A percentile compares a stretch with the other conserved stretches of the same genome.
phyloP scores from a whole-genome alignment of 768 basidiomycete species.

The Psilocybe cyanescens region DNA sequence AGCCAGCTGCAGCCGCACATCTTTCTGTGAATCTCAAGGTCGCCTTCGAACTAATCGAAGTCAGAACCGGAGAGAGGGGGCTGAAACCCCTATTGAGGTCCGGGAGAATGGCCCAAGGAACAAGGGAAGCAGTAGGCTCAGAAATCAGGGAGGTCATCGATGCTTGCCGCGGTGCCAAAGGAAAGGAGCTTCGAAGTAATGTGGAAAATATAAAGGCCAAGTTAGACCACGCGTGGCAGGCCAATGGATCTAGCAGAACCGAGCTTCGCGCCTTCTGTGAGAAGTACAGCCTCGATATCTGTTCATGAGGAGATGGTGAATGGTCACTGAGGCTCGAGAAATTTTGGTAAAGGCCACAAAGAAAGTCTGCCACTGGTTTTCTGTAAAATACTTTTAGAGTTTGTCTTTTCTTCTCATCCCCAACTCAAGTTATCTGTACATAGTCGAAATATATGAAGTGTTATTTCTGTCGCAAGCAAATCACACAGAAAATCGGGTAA shows the following conservation, averaged over 20 bases:
- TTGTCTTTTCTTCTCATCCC: too few relatives aligned
- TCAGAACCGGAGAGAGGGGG: conserved; percentile 13
- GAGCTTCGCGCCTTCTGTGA: conserved; percentile 10
- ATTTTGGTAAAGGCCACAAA: too few relatives aligned
- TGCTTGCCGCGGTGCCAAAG: conserved; percentile 5
- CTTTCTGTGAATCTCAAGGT: conserved; percentile 8
- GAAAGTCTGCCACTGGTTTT: too few relatives aligned
- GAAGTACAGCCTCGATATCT: neutral
- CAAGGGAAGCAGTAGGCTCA: conserved; percentile 7
- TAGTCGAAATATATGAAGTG: too few relatives aligned
- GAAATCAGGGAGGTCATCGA: conserved; percentile 15
- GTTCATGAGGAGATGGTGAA: too few relatives aligned
- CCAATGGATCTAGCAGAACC: conserved; percentile 2
- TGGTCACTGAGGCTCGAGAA: too few relatives aligned
- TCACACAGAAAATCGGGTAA: too few relatives aligned
- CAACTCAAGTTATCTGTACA: too few relatives aligned
- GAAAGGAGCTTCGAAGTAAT: neutral
- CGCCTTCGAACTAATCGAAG: conserved; percentile 18
- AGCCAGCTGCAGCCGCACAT: conserved; percentile 8
- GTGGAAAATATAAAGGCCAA: neutral
- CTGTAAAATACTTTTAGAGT: too few relatives aligned
- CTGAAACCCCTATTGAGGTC: conserved; percentile 13
- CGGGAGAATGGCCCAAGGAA: conserved; percentile 10
- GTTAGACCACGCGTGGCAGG: conserved; percentile 11
- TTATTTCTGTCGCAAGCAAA: too few relatives aligned